Base-by-base conservation (phyloP, 176 grass and related monocot genomes). In the Musa acuminata region DNA sequence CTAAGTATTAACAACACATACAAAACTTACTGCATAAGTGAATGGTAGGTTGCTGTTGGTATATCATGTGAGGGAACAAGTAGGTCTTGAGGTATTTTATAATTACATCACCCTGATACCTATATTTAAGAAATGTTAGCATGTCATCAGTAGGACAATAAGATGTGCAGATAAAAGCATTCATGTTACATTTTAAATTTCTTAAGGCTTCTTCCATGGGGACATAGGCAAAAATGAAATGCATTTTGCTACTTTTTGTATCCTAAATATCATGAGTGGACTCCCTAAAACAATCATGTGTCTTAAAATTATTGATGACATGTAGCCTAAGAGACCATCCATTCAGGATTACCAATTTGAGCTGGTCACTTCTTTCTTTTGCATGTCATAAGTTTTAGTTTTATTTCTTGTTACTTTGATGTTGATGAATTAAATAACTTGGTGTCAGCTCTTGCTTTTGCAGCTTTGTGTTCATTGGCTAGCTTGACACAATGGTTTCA, bases 401-500 rank as follows among this genome's bases (percentile, higher is more conserved):
- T 43, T 43, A 43, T 43, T 43, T 43, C 10, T n/a, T 72, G 9
- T 52, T 72, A 2, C 49, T 51, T 16, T 51, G 2, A 8, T 22
- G 2, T 49, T 60, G 16, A 20, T 75, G n/a, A 74, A 8, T 62
- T 20, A 25, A 21, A 22, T 48, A 75, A 27, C 1, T 75, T 25
- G 17, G 5, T 63, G 13, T 14, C 16, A 23, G 26, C 22, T 24
- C 9, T 62, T 62, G 8, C 57, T 75, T 14, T 75, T 75, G 57
- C 57, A 75, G 57, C n/a, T 79, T 62, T 53, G 24, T 85, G 62
- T 60, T 63, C 14, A 24, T 69, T 13, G 0, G 67, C 82, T 72
- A 72, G 83, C 53, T 62, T 1, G 8, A 55, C 77, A 85, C 54
- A 24, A 98, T 98, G 94, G 94, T 98, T 87, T 98, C 90, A 60